phyloP scores from a whole-genome alignment of 1,284 basidiomycete species.

The Paramarasmius palmivorus region DNA sequence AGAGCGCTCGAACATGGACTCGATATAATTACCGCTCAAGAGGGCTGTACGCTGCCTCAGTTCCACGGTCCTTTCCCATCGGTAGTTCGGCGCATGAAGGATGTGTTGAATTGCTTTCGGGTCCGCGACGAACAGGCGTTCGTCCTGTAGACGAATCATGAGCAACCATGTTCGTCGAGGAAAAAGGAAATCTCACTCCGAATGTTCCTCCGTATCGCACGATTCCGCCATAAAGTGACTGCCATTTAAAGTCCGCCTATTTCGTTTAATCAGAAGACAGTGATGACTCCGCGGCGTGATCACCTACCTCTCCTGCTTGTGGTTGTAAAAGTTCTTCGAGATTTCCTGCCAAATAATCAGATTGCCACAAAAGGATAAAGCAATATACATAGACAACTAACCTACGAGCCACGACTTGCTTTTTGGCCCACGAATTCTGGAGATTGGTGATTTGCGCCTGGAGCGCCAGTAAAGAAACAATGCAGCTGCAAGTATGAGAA shows the following conservation, averaged over 20 bases:
- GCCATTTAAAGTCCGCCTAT: conserved; percentile 7
- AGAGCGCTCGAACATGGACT: not conserved
- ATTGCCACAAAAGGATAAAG: too few species aligned
- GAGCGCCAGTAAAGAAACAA: too few species aligned
- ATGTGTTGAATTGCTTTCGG: conserved; percentile 21
- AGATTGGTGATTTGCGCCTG: too few species aligned
- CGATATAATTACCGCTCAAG: conserved; percentile 1
- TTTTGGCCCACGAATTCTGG: too few species aligned
- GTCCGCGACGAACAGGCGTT: conserved; percentile 17
- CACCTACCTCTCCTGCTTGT: conserved; percentile 3
- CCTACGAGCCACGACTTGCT: too few species aligned
- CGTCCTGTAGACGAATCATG: conserved; percentile 3
- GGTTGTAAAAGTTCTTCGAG: not conserved
- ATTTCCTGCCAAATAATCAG: not conserved
- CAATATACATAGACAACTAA: too few species aligned
- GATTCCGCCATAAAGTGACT: conserved; percentile 4
- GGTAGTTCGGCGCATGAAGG: conserved; percentile 16
- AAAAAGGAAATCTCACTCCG: not conserved
- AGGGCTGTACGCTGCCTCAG: not conserved
- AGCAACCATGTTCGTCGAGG: not conserved
- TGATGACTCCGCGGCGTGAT: not conserved
- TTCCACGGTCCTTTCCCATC: conserved; percentile 9
- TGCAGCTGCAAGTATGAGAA: too few species aligned
- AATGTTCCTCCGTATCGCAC: conserved; percentile 4
- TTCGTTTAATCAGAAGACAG: not conserved